A percentile compares a stretch with the other conserved stretches of the same genome.
phyloP scores from a whole-genome alignment of 208 protist genomes.

The Wallacemonas sp. region DNA sequence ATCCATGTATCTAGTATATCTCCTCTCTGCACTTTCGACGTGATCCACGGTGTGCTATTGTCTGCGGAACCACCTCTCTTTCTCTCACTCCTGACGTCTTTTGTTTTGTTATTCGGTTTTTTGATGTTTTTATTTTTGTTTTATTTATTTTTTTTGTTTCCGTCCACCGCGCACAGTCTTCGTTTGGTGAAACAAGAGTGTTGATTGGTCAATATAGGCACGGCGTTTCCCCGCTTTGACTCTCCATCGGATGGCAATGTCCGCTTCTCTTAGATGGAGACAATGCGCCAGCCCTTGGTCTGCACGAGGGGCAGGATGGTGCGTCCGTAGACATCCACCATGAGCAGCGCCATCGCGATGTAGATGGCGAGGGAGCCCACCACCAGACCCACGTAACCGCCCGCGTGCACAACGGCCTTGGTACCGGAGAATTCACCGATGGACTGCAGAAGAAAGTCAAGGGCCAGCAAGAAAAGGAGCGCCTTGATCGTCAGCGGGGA shows the following conservation, averaged over 20 bases:
- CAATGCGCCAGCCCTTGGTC: conserved; percentile 28
- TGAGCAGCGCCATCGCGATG: conserved; percentile 41
- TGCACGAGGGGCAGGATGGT: conserved; percentile 39
- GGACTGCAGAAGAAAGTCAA: conserved; percentile 46
- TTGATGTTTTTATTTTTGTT: too few species aligned
- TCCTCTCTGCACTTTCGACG: too few species aligned
- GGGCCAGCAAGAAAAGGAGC: conserved; percentile 27
- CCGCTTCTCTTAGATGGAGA: conserved; percentile 18
- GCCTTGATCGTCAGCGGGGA: conserved; percentile 24
- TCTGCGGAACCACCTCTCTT: too few species aligned
- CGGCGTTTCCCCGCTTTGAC: background rate
- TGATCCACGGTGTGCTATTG: too few species aligned
- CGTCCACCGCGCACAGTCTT: too few species aligned
- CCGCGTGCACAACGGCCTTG: conserved; percentile 21
- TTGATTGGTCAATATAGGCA: too few species aligned
- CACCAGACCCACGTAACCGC: conserved; percentile 50
- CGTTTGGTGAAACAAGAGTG: too few species aligned
- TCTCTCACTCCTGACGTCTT: too few species aligned
- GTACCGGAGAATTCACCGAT: conserved; percentile 32
- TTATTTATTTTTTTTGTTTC: too few species aligned
- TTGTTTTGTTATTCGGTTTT: too few species aligned
- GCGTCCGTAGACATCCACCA: conserved; percentile 49
- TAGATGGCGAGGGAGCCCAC: conserved; percentile 58
- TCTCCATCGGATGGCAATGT: too few species aligned
- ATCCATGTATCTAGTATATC: too few species aligned